Evolutionary conservation across 495 filamentous ascomycete species (phyloP).

Genomic region (Aspergillus sclerotioniger): DNA sequence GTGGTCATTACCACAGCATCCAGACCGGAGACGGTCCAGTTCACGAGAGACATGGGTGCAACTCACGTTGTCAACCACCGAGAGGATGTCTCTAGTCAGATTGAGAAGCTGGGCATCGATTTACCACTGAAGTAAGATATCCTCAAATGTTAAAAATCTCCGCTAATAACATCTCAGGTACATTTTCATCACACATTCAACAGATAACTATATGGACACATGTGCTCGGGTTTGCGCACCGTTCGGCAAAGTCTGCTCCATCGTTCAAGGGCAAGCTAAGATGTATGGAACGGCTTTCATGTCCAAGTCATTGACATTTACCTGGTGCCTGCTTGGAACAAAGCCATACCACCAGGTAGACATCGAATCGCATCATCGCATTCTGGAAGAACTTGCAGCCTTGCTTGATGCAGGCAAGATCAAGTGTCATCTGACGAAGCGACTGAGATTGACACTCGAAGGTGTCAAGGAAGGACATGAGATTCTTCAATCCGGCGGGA

Average conservation of each 20-base stretch:
- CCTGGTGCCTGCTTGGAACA: constrained; percentile 31
- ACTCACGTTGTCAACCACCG: constrained; percentile 36
- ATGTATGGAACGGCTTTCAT: constrained; percentile 38
- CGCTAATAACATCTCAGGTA: constrained; percentile 17
- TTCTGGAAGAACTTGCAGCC: constrained; percentile 6
- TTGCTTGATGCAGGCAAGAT: constrained; percentile 6
- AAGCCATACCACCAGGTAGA: constrained; percentile 16
- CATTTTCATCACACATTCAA: constrained; percentile 30
- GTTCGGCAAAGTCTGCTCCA: constrained; percentile 35
- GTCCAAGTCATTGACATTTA: constrained; percentile 36
- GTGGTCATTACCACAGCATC: constrained; percentile 34
- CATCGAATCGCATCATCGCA: constrained; percentile 1
- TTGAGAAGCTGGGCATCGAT: constrained; percentile 23
- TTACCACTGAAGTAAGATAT: constrained; percentile 24
- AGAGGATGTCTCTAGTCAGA: constrained; percentile 27
- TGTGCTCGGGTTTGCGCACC: constrained; percentile 24
- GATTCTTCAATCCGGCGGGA: background rate
- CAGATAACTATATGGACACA: constrained; percentile 18
- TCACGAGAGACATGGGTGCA: constrained; percentile 29
- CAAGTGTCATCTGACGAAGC: constrained; percentile 5
- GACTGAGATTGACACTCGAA: constrained; percentile 8
- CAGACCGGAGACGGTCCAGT: constrained; percentile 24
- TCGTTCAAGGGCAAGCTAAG: constrained; percentile 30
- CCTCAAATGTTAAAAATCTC: background rate
- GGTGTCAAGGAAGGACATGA: constrained; percentile 8